A percentile compares a stretch with the other conserved stretches of the same genome.
Evolutionary conservation across 495 filamentous ascomycete species (phyloP).

Genomic region (Opeltia flavorubescens): DNA sequence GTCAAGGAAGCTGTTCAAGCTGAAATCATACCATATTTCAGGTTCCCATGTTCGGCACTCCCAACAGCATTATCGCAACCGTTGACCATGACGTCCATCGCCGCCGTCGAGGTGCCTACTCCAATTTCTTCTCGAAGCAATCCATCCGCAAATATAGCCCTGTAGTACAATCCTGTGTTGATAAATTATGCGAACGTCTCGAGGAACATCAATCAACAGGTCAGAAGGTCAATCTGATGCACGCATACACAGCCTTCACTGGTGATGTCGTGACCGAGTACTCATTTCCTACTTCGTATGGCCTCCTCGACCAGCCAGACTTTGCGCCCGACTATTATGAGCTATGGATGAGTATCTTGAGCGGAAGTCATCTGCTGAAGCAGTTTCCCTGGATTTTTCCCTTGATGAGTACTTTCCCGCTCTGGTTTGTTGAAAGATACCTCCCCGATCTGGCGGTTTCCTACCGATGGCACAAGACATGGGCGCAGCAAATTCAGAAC

Average conservation of each 20-base stretch:
- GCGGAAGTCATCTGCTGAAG: constrained; percentile 11
- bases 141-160: not conserved
- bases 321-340: constrained; percentile 15
- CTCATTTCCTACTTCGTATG: constrained; percentile 23
- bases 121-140: constrained; percentile 5
- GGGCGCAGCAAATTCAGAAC: constrained; percentile 6
- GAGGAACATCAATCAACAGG: constrained; percentile 1
- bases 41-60: constrained; percentile 2
- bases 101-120: not conserved
- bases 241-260: constrained; percentile 23
- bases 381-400: constrained; percentile 18
- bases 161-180: constrained; percentile 2
- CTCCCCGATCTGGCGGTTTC: constrained; percentile 6
- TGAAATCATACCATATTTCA: not conserved
- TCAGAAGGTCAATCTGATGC: constrained; percentile 12
- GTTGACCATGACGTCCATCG: constrained; percentile 2
- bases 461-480: constrained; percentile 9
- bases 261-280: constrained; percentile 32
- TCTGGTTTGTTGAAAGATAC: constrained; percentile 11
- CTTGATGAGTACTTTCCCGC: constrained; percentile 10
- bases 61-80: not conserved
- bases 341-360: constrained; percentile 10
- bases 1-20: not conserved
- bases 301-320: constrained; percentile 14
- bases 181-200: constrained; percentile 2